Base-by-base conservation (phyloP, 306 rosid species). In the Luffa aegyptiaca region DNA sequence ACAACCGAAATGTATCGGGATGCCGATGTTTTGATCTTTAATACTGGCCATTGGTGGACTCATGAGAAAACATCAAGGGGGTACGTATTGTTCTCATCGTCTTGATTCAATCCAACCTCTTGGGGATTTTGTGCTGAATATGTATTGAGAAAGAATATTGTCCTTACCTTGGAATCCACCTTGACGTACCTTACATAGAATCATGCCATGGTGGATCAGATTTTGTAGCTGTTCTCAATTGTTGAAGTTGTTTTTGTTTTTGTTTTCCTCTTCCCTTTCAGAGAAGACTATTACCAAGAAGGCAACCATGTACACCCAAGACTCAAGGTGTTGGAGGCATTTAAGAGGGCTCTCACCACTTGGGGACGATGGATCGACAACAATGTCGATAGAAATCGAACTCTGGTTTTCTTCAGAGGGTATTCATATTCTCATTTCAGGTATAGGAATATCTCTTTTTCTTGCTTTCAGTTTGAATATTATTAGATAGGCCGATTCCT, bases 31-130 rank as follows among this genome's bases (percentile, higher is more conserved):
- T 69, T 96, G 79, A 90, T 96, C 83, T 96, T 96, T 85, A 96
- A 96, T 75, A 91, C 97, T 21, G 99, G 99, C 70, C 98, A 93
- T 52, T 96, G 99, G 99, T 96, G 99, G 99, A 96, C 98, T 11
- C 98, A 96, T 65, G 97, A 90, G 82, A 96, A 96, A 85, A 96
- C 99, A 44, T 96, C 98, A 21, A 86, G 79, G 84, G 99, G 99
- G 99, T 96, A 5, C 33, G 35, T 56, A 39, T 71, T 59, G 3
- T 37, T 41, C 70, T 58, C 11, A 20, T 42, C 17, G 42, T 31
- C 35, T 33, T 33, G 42, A 16, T 16, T 74, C 62, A 35, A 74
- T 48, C 78, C 18, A 31, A 49, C 44, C 59, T 73, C 59, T 72
- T 31, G 75, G 17, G 56, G n/a, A 20, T 13, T 21, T 44, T 76